phyloP scores from a whole-genome alignment of 345 rosid species.

The Lepidium sativum region DNA sequence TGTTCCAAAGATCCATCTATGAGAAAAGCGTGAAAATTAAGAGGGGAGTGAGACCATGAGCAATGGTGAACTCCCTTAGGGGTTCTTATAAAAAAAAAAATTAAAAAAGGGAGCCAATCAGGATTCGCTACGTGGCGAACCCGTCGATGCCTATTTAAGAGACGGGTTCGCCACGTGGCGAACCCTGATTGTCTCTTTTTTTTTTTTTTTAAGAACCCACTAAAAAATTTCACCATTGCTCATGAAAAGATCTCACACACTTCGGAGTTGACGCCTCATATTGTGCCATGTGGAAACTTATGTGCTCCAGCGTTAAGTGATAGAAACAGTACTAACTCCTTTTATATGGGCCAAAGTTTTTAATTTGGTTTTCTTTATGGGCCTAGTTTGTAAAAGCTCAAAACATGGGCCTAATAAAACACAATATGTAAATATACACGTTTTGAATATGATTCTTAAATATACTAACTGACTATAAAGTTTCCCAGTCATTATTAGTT shows the following conservation, averaged over 20 bases:
- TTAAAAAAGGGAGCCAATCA: too few relatives aligned
- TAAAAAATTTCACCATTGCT: too few relatives aligned
- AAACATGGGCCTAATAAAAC: not conserved
- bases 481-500: not conserved
- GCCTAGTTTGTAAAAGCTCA: not conserved
- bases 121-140: too few relatives aligned
- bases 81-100: too few relatives aligned
- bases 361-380: not conserved
- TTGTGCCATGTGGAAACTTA: constrained; percentile 7
- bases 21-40: constrained; percentile 12
- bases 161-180: too few relatives aligned
- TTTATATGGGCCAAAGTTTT: not conserved
- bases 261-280: not conserved
- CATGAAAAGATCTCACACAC: constrained; percentile 6
- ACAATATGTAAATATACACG: not conserved
- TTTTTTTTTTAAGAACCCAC: too few relatives aligned
- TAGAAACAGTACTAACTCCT: not conserved
- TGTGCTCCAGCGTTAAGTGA: not conserved
- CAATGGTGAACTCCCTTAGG: too few relatives aligned
- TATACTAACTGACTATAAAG: not conserved
- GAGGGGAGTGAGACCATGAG: too few relatives aligned
- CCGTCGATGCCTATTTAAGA: too few relatives aligned
- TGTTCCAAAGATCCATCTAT: not conserved
- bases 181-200: too few relatives aligned
- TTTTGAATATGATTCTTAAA: constrained; percentile 1